A percentile compares a stretch with the other conserved stretches of the same genome.
phyloP scores from a whole-genome alignment of 257 asterid species.

The Penstemon eatonii region DNA sequence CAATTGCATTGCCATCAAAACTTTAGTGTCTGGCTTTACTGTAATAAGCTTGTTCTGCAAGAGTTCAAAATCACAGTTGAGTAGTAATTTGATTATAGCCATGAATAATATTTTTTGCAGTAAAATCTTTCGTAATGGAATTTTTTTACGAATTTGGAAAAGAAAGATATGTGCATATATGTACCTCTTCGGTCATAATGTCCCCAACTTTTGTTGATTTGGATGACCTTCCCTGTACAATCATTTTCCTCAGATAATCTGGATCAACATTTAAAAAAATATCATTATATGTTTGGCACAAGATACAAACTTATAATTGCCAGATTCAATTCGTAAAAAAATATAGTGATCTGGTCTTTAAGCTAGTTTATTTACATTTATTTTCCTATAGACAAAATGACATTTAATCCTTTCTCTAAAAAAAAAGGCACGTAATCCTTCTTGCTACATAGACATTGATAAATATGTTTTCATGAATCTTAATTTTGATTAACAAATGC shows the following conservation, averaged over 20 bases:
- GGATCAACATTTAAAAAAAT: slow-evolving; percentile 23
- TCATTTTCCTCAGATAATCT: slow-evolving; percentile 96
- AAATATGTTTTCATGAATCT: too few relatives aligned
- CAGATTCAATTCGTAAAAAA: too few relatives aligned
- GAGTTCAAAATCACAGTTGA: not conserved
- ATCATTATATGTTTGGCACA: not conserved
- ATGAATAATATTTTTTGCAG: not conserved
- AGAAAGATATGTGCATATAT: not conserved
- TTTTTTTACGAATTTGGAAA: not conserved
- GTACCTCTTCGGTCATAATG: slow-evolving; percentile 98
- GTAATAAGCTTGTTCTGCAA: slow-evolving; percentile 93
- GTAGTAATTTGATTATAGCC: not conserved
- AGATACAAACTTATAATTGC: too few relatives aligned
- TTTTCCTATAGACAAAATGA: too few relatives aligned
- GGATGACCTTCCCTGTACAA: slow-evolving; percentile 94
- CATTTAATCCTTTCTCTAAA: too few relatives aligned
- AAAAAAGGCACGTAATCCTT: too few relatives aligned
- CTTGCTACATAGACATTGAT: too few relatives aligned
- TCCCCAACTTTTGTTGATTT: slow-evolving; percentile 96
- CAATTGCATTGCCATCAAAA: slow-evolving; percentile 89
- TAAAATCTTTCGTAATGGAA: not conserved
- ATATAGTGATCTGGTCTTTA: too few relatives aligned
- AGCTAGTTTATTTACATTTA: too few relatives aligned
- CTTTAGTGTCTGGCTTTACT: slow-evolving; percentile 80
- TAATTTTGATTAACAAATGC: too few relatives aligned